Conservation (phyloP, 169 alveolate species). For the Plasmodium adleri region DNA sequence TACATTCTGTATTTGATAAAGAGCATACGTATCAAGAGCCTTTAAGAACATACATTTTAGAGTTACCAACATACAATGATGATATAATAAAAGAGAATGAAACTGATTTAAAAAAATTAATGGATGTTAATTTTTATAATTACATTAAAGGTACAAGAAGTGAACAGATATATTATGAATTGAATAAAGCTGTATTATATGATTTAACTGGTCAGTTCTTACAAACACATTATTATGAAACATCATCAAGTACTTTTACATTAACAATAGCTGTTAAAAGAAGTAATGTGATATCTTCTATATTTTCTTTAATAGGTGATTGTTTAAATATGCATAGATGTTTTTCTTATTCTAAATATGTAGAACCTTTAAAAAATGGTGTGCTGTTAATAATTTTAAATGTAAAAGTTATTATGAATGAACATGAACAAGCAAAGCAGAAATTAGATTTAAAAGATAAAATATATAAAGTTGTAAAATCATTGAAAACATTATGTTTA, state of each 20-base stretch:
- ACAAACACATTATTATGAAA: conserved; percentile 78
- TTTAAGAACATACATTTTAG: conserved; percentile 85
- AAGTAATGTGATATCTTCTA: conserved; percentile 80
- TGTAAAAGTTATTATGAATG: conserved; percentile 26
- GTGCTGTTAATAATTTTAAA: conserved; percentile 46
- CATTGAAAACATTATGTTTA: conserved; percentile 45
- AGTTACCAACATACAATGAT: conserved; percentile 79
- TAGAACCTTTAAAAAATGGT: conserved; percentile 84
- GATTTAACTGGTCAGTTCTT: conserved; percentile 82
- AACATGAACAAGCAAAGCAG: conserved; percentile 5
- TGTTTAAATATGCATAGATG: conserved; percentile 86
- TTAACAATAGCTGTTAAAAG: conserved; percentile 87
- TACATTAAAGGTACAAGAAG: conserved; percentile 84
- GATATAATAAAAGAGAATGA: conserved; percentile 83
- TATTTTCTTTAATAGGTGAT: conserved; percentile 87
- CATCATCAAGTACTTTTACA: conserved; percentile 77
- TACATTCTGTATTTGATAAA: conserved; percentile 86
- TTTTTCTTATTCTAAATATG: conserved; percentile 86
- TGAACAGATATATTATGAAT: conserved; percentile 83
- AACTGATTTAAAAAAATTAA: conserved; percentile 77
- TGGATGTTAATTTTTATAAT: conserved; percentile 83
- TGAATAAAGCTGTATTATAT: conserved; percentile 80
- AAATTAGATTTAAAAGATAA: neutral
- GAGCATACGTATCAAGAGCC: conserved; percentile 83
- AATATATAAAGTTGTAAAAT: conserved; percentile 28